Conservation (phyloP, 1,284 basidiomycete genomes). For the Somion occarium region DNA sequence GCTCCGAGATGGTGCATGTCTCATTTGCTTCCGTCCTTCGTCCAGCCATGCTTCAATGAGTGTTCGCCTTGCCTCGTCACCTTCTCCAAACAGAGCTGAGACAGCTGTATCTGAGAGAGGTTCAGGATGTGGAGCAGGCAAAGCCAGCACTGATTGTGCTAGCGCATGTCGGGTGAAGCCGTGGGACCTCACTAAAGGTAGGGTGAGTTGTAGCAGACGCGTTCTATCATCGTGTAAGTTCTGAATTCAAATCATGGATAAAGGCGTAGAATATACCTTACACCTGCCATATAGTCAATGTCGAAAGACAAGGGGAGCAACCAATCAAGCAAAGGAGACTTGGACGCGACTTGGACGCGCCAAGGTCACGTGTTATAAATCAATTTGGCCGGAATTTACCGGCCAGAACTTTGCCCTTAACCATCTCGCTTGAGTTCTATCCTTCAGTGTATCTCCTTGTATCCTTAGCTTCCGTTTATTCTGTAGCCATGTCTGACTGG, state of each 20-base stretch:
- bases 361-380: constrained; percentile 1
- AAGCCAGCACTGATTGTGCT: constrained; percentile 54
- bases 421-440: not conserved
- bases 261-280: constrained; percentile 3
- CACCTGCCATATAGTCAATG: not conserved
- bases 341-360: not conserved
- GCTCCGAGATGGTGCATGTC: constrained; percentile 21
- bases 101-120: constrained; percentile 67
- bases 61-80: constrained; percentile 55
- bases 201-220: constrained; percentile 51
- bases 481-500: constrained; percentile 38
- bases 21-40: constrained; percentile 56
- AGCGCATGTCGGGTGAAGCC: constrained; percentile 72
- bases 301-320: not conserved
- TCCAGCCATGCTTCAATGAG: constrained; percentile 70
- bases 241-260: not conserved
- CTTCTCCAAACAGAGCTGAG: constrained; percentile 69
- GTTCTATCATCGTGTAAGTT: constrained; percentile 8
- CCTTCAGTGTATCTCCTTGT: not conserved
- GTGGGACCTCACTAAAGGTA: constrained; percentile 56
- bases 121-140: constrained; percentile 45
- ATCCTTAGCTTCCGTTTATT: not conserved
- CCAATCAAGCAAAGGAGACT: too few species aligned
- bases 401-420: constrained; percentile 2
- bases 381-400: constrained; percentile 3